These are phyloP conservation scores for Chalciporus sphaerocephalus DNA, from an alignment of 768 basidiomycete species.

Conservation along the genomic window DNA sequence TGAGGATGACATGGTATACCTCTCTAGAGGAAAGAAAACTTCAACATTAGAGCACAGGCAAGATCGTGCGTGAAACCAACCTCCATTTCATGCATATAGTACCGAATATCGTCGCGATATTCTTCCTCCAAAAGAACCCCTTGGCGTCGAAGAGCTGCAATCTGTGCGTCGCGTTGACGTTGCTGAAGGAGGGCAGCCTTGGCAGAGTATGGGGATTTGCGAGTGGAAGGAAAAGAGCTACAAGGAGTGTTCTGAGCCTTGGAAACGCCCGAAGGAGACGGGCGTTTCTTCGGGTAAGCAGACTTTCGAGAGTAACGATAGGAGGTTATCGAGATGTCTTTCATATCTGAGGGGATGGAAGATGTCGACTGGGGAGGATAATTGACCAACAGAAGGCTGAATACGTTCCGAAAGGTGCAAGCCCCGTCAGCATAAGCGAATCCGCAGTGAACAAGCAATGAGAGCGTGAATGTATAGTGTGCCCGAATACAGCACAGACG, in stretches of 20 bases:
- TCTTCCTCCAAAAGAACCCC: constrained; percentile 88
- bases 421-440: constrained; percentile 19
- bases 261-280: constrained; percentile 73
- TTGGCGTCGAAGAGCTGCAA: constrained; percentile 63
- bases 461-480: constrained; percentile 3
- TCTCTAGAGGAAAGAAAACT: constrained; percentile 40
- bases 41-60: constrained; percentile 5
- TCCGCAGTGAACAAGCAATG: constrained; percentile 1
- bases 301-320: constrained; percentile 59
- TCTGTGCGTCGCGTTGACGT: constrained; percentile 66
- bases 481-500: constrained; percentile 4
- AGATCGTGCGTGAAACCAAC: constrained; percentile 46
- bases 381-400: constrained; percentile 44
- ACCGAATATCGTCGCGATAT: constrained; percentile 87
- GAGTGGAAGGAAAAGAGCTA: constrained; percentile 42
- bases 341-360: constrained; percentile 51
- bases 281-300: constrained; percentile 81
- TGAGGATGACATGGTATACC: constrained; percentile 82
- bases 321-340: constrained; percentile 62
- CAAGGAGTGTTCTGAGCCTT: constrained; percentile 59
- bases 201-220: constrained; percentile 63
- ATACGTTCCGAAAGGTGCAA: constrained; percentile 19
- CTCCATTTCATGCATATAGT: constrained; percentile 99
- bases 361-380: constrained; percentile 39
- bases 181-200: constrained; percentile 59